Evolutionary conservation across 225 moss, liverwort and hornwort species (phyloP), one percentile per base, ranked within the genome.

Genomic region (Anthoceros angustus): DNA sequence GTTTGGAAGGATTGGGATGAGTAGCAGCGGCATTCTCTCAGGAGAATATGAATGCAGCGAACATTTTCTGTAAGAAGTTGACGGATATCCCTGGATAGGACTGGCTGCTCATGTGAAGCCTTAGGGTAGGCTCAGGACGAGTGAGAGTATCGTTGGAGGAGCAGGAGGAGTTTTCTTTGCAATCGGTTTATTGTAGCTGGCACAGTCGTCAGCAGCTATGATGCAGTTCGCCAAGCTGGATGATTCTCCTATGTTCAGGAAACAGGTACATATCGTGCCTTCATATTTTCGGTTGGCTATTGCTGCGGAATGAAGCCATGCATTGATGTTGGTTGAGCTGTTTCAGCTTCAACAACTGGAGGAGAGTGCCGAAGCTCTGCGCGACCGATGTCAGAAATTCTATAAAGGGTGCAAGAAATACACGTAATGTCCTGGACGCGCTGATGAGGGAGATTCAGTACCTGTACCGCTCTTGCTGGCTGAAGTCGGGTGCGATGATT

Each of bases 161-260:
- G 18, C 55, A 15, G 1, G 2, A 55, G 55, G n/a, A 5, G 55
- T 23, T 7, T 18, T 1, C 55, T 9, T 55, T 55, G 55, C n/a
- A 55, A 55, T 55, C n/a, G 6, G 55, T 55, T 18, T 5, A 9
- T 73, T 42, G 55, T 77, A 43, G 68, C 73, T 72, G 32, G 32
- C 4, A 32, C 32, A 32, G 32, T 32, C 2, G 1, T 32, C 32
- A 32, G 72, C 65, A 64, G 80, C 85, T 77, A 86, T 73, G 82
- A 95, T 95, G 90, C 90, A 95, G 84, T 95, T 95, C 76, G 75
- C 90, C 0, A 95, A 95, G 86, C 73, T 95, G 63, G 94, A 95
- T 71, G 94, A 95, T 71, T 95, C 94, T 62, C 94, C 94, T 0
- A 95, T 95, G 94, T 95, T 95, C 67, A 83, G 94, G 79, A 95